Evolutionary conservation across 2,329 filamentous ascomycete species (phyloP).

Genomic region (Macroventuria anomochaeta): DNA sequence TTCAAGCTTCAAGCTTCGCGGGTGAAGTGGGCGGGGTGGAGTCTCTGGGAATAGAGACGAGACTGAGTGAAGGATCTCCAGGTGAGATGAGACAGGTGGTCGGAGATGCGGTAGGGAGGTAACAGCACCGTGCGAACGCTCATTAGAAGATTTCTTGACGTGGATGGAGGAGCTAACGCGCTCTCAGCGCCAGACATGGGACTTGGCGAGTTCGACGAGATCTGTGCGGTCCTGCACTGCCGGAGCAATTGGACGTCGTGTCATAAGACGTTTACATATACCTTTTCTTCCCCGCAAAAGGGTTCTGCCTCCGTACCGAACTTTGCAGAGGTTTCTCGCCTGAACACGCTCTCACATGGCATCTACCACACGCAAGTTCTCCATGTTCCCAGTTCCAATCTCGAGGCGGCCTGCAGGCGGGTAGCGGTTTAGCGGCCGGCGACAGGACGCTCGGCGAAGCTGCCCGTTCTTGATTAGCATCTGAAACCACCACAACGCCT

Average conservation of each 20-base stretch:
- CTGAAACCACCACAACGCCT: constrained; percentile 37
- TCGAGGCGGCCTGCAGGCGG: constrained; percentile 24
- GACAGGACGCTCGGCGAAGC: constrained; percentile 31
- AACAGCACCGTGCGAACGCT: constrained; percentile 36
- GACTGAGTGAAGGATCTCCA: constrained; percentile 23
- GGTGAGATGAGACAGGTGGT: constrained; percentile 35
- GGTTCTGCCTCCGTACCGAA: neutral
- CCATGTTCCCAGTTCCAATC: constrained; percentile 14
- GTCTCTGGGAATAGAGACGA: constrained; percentile 27
- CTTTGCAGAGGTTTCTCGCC: neutral
- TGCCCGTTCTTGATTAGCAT: constrained; percentile 33
- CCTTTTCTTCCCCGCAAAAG: neutral
- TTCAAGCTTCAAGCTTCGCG: constrained; percentile 23
- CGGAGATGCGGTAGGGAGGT: constrained; percentile 36
- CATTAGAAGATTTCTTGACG: constrained; percentile 41
- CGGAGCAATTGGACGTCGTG: constrained; percentile 11
- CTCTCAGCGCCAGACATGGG: constrained; percentile 22
- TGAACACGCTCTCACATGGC: neutral
- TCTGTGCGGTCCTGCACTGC: constrained; percentile 23
- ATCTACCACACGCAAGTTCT: constrained; percentile 3
- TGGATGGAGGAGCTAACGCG: constrained; percentile 40
- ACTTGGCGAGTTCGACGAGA: constrained; percentile 26
- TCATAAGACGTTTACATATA: neutral
- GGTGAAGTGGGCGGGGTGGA: constrained; percentile 25
- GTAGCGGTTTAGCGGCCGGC: constrained; percentile 17